These are phyloP conservation scores for Pseudogymnoascus sp. DNA, from an alignment of 2,329 filamentous ascomycete genomes.

Conservation along the genomic window DNA sequence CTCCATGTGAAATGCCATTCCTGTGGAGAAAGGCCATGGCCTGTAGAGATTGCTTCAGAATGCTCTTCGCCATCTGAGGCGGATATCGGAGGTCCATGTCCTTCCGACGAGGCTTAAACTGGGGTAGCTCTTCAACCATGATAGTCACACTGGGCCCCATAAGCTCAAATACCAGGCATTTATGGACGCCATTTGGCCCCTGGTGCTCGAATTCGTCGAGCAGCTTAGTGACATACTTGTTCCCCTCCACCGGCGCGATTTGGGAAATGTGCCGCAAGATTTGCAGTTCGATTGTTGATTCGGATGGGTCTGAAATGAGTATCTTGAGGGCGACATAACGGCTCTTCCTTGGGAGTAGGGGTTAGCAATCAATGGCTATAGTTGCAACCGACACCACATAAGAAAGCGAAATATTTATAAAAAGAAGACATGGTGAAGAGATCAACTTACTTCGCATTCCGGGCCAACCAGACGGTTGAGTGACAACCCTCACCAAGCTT, in stretches of 20 bases:
- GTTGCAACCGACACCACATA: not conserved
- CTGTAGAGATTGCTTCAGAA: not conserved
- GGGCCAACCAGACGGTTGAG: slow-evolving; percentile 39
- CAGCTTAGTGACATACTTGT: slow-evolving; percentile 29
- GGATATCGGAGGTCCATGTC: not conserved
- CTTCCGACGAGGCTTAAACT: slow-evolving; percentile 12
- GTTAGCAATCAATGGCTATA: not conserved
- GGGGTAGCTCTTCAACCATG: slow-evolving; percentile 26
- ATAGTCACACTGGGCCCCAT: slow-evolving; percentile 33
- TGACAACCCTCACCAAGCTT: slow-evolving; percentile 39
- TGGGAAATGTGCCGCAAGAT: not conserved
- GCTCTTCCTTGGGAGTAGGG: not conserved
- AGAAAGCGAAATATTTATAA: not conserved
- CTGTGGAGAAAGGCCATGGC: slow-evolving; percentile 28
- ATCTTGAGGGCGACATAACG: slow-evolving; percentile 17
- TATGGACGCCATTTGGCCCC: slow-evolving; percentile 38
- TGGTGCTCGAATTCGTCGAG: slow-evolving; percentile 31
- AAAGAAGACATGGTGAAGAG: not conserved
- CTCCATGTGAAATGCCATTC: slow-evolving; percentile 34
- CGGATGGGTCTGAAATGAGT: slow-evolving; percentile 8
- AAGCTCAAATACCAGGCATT: slow-evolving; percentile 35
- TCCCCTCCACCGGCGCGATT: slow-evolving; percentile 13
- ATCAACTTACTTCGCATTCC: slow-evolving; percentile 18
- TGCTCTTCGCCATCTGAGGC: not conserved
- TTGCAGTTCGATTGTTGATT: not conserved